Evolutionary conservation across 1,284 basidiomycete species (phyloP), one percentile per base, ranked within the genome.

Genomic region (Moniliella sp.): DNA sequence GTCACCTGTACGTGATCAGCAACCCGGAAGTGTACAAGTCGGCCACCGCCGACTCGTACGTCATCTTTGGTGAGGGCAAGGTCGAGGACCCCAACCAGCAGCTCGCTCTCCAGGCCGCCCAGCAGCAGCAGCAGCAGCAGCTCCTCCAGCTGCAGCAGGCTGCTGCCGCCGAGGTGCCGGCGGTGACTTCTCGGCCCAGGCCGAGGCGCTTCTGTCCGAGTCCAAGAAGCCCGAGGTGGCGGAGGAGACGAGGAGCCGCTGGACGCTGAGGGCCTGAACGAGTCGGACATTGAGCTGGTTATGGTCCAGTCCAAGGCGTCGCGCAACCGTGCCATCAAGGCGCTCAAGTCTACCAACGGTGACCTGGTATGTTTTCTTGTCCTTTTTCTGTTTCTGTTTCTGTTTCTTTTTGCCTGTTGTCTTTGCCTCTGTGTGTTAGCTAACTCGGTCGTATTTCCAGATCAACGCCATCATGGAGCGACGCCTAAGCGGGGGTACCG

Each of bases 61-160:
- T 97, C 61, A 83, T 97, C 45, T 97, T 94, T 53, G 88, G 88
- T 50, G 88, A 97, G 69, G 84, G 83, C 48, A 91, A 80, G 76
- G 73, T 81, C 48, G 84, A 93, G 67, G 84, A 93, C 64, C 79
- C 79, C 70, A 76, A 75, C 64, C 79, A 82, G 62, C 29, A 31
- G 29, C 18, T 21, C 18, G 64, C 84, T 38, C 71, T 72, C 37
- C n/a, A n/a, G n/a, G n/a, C n/a, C n/a, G 76, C 80, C 41, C 76
- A 78, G 32, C 81, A 84, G 61, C 81, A 83, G 59, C 70, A 82
- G 49, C 72, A 75, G 27, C 67, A 69, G 35, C n/a, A n/a, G n/a
- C 52, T 49, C 32, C n/a, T n/a, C n/a, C 44, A 52, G 43, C 52
- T 51, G 11, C 39, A 40, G 18, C 77, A 80, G 37, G 76, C 81